Percentiles rank a stretch among this genome's conserved stretches.
These are phyloP conservation scores for Chaetomium cochliodes DNA, from an alignment of 495 filamentous ascomycete species.

Conservation along the genomic window DNA sequence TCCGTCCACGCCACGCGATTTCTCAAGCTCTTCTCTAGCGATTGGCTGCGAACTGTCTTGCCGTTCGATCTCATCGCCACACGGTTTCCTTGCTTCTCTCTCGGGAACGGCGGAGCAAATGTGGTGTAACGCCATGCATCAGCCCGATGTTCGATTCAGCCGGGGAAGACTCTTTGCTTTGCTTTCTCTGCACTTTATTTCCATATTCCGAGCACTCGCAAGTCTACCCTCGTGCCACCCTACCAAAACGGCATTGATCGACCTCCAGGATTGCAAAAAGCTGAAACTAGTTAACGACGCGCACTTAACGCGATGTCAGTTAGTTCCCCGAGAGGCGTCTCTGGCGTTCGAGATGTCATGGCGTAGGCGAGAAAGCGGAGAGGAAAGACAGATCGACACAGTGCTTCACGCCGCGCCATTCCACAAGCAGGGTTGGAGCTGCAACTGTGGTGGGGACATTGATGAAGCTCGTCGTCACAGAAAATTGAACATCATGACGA, in stretches of 20 bases:
- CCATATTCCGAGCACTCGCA: not conserved
- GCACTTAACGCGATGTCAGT: not conserved
- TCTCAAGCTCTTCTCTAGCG: too few species aligned
- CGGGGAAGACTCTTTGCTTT: not conserved
- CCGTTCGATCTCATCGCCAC: not conserved
- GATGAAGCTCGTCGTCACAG: not conserved
- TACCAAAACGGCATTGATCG: not conserved
- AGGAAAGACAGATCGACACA: not conserved
- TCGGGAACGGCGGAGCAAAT: not conserved
- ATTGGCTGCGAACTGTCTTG: too few species aligned
- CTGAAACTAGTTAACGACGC: not conserved
- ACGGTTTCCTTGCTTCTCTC: not conserved
- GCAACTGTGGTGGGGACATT: not conserved
- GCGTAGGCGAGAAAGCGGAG: not conserved
- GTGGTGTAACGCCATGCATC: too few species aligned
- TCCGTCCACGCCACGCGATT: too few species aligned
- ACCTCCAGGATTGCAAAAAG: not conserved
- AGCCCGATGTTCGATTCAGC: too few species aligned
- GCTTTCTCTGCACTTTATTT: not conserved
- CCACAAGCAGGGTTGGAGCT: not conserved
- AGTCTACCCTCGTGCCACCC: not conserved
- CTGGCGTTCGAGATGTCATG: not conserved
- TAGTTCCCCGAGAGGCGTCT: not conserved
- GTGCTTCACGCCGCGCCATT: not conserved
- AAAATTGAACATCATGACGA: not conserved